Evolutionary conservation across 495 filamentous ascomycete species (phyloP), one percentile per base, ranked within the genome.

Genomic region (Penicillium verhagenii): DNA sequence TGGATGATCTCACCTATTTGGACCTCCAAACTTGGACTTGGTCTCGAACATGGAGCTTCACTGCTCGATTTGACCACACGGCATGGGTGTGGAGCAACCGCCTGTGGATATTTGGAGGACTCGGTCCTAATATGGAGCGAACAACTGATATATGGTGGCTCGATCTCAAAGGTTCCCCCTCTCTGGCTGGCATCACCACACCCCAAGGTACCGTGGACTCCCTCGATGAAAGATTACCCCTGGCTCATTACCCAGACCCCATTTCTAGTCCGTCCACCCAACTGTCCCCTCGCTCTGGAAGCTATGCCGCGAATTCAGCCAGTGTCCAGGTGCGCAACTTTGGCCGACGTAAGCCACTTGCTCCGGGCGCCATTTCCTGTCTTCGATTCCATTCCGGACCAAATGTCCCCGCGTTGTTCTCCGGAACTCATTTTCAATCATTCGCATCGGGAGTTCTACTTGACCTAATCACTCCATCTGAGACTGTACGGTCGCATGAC

Each of bases 11-110:
- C 51, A 94, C 90, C 70, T 98, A 95, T 69, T 81, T 98, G 40
- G 94, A 98, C 65, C 77, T 98, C 50, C 96, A 95, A 78, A 97
- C 94, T 9, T 96, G 90, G 82, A 96, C 93, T 4, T 98, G 94
- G 94, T 97, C 94, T 47, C 83, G 90, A 45, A 88, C 90, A 31
- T 98, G 94, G 94, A 88, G 86, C 49, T 97, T 97, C 69, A 91
- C 95, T 16, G 82, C 89, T 23, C 83, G 94, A 11, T 98, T 95
- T 64, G 94, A 98, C 59, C 95, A 98, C 66, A 87, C 90, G 4
- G 90, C 89, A 21, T 96, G 90, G 81, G 83, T 96, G 39, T 96
- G 91, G 88, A 84, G 86, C 49, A 91, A 89, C 35, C 84, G 90
- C 28, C 85, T 98, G 25, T 98, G 93, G 93, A 92, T 97, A n/a